These are phyloP conservation scores for Saitozyma podzolica DNA, from an alignment of 768 basidiomycete genomes.

Conservation along the genomic window DNA sequence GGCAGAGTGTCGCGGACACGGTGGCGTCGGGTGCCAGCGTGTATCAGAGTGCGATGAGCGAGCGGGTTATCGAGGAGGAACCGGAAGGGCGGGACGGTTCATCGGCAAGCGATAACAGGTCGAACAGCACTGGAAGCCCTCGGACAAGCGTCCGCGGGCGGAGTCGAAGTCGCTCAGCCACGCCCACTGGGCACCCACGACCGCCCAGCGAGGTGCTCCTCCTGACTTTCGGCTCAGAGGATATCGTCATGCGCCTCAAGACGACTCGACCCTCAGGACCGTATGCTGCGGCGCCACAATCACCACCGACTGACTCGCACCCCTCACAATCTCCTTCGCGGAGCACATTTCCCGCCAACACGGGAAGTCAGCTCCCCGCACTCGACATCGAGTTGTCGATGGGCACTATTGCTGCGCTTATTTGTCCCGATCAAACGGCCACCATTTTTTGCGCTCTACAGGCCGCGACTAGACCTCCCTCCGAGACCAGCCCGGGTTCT, in stretches of 20 bases:
- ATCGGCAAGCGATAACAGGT: background rate
- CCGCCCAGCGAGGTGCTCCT: conserved; percentile 41
- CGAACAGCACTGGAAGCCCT: too few species aligned
- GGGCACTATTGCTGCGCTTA: conserved; percentile 15
- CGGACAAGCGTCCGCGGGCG: too few species aligned
- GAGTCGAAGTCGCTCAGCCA: conserved; percentile 21
- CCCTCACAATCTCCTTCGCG: too few species aligned
- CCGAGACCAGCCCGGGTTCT: conserved; percentile 5
- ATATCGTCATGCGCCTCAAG: conserved; percentile 62
- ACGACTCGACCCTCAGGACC: conserved; percentile 54
- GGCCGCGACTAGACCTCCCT: background rate
- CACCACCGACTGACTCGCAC: conserved; percentile 1
- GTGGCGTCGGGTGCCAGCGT: conserved; percentile 24
- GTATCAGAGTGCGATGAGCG: conserved; percentile 19
- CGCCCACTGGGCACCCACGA: conserved; percentile 14
- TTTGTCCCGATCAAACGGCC: conserved; percentile 9
- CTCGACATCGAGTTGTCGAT: conserved; percentile 6
- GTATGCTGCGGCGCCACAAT: background rate
- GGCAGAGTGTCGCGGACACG: conserved; percentile 37
- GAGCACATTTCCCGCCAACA: too few species aligned
- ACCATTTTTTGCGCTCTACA: conserved; percentile 9
- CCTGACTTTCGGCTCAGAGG: conserved; percentile 65
- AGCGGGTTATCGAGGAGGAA: conserved; percentile 6
- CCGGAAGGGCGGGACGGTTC: background rate
- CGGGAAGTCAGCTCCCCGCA: background rate